Percentiles rank a stretch among this genome's conserved stretches.
These are phyloP conservation scores for Curvularia hawaiiensis DNA, from an alignment of 2,329 filamentous ascomycete species.

Conservation along the genomic window DNA sequence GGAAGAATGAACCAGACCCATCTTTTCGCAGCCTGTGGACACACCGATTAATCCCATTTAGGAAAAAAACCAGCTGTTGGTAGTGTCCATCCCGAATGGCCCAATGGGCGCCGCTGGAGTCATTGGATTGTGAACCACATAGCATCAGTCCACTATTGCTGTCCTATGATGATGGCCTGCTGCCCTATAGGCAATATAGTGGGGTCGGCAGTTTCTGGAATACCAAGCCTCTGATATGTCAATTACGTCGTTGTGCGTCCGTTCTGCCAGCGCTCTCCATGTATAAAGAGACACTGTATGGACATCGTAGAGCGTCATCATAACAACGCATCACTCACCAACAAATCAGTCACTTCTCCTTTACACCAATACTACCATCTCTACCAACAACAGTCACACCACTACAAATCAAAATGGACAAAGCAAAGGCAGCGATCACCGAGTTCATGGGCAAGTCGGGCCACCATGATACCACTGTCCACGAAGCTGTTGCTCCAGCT, in stretches of 20 bases:
- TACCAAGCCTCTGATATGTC: conserved; percentile 13
- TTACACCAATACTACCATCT: conserved; percentile 4
- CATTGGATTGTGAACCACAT: conserved; percentile 14
- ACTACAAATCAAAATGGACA: conserved; percentile 56
- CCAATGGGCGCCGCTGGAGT: conserved; percentile 10
- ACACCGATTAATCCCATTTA: conserved; percentile 12
- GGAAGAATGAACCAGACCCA: conserved; percentile 23
- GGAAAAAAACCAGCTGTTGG: conserved; percentile 23
- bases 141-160: conserved; percentile 9
- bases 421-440: conserved; percentile 66
- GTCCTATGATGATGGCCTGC: conserved; percentile 6
- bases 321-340: conserved; percentile 16
- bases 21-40: conserved; percentile 15
- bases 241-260: conserved; percentile 34
- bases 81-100: conserved; percentile 1
- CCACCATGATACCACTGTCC: conserved; percentile 72
- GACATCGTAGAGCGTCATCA: conserved; percentile 16
- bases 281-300: conserved; percentile 30
- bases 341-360: conserved; percentile 5
- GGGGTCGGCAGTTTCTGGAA: neutral
- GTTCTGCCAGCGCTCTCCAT: conserved; percentile 1
- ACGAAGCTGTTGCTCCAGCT: conserved; percentile 66
- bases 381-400: conserved; percentile 6
- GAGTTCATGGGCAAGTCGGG: conserved; percentile 66
- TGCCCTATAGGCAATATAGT: conserved; percentile 3